These are phyloP conservation scores for Apiospora marii DNA, from an alignment of 2,329 filamentous ascomycete genomes.

Conservation along the genomic window DNA sequence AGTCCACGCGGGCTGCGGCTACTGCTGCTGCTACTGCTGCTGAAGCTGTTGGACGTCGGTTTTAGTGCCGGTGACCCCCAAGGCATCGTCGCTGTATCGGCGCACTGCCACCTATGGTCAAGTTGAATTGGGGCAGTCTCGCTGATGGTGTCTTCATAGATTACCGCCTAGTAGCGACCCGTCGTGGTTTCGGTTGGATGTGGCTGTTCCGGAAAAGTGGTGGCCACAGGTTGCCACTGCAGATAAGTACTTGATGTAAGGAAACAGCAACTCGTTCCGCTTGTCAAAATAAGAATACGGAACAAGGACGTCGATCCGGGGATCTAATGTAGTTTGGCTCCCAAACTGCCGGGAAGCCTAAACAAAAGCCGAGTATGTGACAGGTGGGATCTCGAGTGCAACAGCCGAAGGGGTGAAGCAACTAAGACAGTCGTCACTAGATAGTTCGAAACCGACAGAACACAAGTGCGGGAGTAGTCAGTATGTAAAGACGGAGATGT, in stretches of 20 bases:
- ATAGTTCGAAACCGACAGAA: slow-evolving; percentile 5
- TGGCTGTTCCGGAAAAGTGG: neutral
- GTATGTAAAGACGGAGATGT: neutral
- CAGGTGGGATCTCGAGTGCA: neutral
- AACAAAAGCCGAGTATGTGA: neutral
- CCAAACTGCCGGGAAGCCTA: neutral
- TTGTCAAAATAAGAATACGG: neutral
- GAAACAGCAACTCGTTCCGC: neutral
- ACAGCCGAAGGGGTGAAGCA: neutral
- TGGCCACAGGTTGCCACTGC: neutral
- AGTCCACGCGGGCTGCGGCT: neutral
- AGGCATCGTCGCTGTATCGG: neutral
- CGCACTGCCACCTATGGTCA: neutral
- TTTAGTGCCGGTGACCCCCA: neutral
- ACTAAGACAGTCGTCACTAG: neutral
- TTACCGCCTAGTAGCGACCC: neutral
- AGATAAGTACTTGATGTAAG: neutral
- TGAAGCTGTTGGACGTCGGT: neutral
- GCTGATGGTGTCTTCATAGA: neutral
- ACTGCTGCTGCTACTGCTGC: neutral
- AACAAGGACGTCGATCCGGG: neutral
- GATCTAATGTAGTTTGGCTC: neutral
- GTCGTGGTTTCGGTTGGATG: neutral
- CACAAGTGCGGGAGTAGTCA: neutral
- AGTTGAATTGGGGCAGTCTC: neutral